Evolutionary conservation across 768 basidiomycete genomes (phyloP).

Genomic region (Mycena kentingensis): DNA sequence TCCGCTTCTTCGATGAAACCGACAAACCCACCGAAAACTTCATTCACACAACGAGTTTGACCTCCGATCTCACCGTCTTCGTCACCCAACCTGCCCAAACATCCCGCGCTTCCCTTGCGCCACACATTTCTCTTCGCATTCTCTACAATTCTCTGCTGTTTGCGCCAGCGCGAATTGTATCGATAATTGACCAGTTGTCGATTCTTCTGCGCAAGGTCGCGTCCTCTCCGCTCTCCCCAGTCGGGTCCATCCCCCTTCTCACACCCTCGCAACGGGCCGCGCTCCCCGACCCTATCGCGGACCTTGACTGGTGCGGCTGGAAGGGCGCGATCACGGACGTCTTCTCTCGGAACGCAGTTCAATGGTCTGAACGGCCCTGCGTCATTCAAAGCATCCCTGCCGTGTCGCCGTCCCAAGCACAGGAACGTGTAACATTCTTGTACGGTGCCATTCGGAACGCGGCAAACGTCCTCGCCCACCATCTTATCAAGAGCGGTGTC

Average conservation of each 20-base stretch:
- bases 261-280: slow-evolving; percentile 67
- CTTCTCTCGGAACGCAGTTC: slow-evolving; percentile 83
- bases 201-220: slow-evolving; percentile 73
- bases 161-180: slow-evolving; percentile 71
- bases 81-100: slow-evolving; percentile 72
- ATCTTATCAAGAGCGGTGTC: slow-evolving; percentile 82
- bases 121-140: slow-evolving; percentile 76
- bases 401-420: slow-evolving; percentile 38
- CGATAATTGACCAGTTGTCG: slow-evolving; percentile 84
- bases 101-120: slow-evolving; percentile 69
- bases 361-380: slow-evolving; percentile 81
- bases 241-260: slow-evolving; percentile 81
- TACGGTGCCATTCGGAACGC: slow-evolving; percentile 83
- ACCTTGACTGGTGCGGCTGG: slow-evolving; percentile 97
- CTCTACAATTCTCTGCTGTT: slow-evolving; percentile 96
- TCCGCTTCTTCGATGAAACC: slow-evolving; percentile 95
- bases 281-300: slow-evolving; percentile 82
- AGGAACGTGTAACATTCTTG: slow-evolving; percentile 64
- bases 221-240: slow-evolving; percentile 61
- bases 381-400: slow-evolving; percentile 77
- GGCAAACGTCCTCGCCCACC: slow-evolving; percentile 87
- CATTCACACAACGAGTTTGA: slow-evolving; percentile 76
- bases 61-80: slow-evolving; percentile 92
- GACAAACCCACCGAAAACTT: slow-evolving; percentile 73
- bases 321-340: slow-evolving; percentile 96